A percentile compares a stretch with the other conserved stretches of the same genome.
Conservation (phyloP, 352 stramenopile genomes). For the Globisporangium uncinulatum region DNA sequence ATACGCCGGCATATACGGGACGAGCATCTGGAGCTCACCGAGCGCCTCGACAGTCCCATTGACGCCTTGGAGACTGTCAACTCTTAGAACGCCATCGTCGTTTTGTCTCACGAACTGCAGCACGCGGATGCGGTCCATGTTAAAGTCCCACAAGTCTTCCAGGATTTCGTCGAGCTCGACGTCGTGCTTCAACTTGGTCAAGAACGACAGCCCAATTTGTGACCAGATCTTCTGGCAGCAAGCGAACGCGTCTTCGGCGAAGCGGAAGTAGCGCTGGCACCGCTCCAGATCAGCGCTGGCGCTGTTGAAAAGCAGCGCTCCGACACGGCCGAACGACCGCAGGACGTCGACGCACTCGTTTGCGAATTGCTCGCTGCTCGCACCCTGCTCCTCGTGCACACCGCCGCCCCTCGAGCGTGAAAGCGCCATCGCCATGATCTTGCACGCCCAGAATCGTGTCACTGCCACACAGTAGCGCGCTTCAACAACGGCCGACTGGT, state of each 20-base stretch:
- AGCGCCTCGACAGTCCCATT: slow-evolving; percentile 44
- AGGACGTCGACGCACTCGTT: slow-evolving; percentile 70
- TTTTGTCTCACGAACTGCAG: slow-evolving; percentile 24
- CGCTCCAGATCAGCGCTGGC: slow-evolving; percentile 36
- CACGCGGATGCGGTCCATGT: slow-evolving; percentile 56
- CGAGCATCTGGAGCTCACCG: slow-evolving; percentile 68
- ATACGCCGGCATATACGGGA: slow-evolving; percentile 53
- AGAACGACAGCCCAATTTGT: slow-evolving; percentile 50
- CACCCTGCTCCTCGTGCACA: not conserved
- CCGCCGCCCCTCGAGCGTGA: slow-evolving; percentile 22
- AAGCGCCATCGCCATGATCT: slow-evolving; percentile 57
- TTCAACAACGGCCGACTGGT: not conserved
- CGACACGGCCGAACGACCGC: slow-evolving; percentile 65
- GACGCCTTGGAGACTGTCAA: not conserved
- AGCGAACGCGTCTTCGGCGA: slow-evolving; percentile 50
- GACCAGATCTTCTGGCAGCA: slow-evolving; percentile 48
- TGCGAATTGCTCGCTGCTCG: slow-evolving; percentile 25
- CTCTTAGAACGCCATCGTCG: not conserved
- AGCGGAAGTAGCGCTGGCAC: slow-evolving; percentile 48
- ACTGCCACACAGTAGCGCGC: slow-evolving; percentile 23
- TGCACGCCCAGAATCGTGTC: slow-evolving; percentile 49
- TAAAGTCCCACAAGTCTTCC: slow-evolving; percentile 78
- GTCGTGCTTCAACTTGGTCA: slow-evolving; percentile 60
- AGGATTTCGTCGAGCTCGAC: slow-evolving; percentile 70
- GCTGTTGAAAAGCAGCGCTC: slow-evolving; percentile 51